phyloP scores from a whole-genome alignment of 2,329 filamentous ascomycete genomes.

The Claviceps africana region DNA sequence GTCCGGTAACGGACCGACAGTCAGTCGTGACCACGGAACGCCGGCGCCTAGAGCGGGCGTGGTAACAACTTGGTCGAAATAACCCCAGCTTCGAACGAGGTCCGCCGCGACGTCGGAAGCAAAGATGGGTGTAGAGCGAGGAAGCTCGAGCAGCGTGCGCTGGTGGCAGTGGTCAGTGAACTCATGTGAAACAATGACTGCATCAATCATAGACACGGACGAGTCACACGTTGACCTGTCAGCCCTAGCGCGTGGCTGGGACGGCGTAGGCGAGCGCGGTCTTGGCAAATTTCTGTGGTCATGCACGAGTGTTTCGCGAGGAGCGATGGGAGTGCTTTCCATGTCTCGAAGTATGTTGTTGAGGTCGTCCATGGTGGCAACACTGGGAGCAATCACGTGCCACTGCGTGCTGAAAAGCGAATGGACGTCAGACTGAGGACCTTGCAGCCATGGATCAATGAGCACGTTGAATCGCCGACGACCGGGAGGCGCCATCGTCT shows the following conservation, averaged over 20 bases:
- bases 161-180: conserved; percentile 57
- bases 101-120: conserved; percentile 44
- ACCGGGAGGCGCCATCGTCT: conserved; percentile 24
- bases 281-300: not conserved
- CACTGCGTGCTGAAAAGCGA: conserved; percentile 52
- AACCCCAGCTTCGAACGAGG: conserved; percentile 41
- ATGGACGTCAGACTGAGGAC: conserved; percentile 48
- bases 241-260: conserved; percentile 5
- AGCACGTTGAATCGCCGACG: conserved; percentile 48
- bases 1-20: conserved; percentile 29
- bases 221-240: not conserved
- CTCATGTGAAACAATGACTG: conserved; percentile 47
- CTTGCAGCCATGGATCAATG: conserved; percentile 51
- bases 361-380: conserved; percentile 41
- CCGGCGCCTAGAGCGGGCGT: conserved; percentile 29
- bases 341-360: conserved; percentile 35
- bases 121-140: conserved; percentile 40
- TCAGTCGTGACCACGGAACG: conserved; percentile 9
- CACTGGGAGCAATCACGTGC: conserved; percentile 40
- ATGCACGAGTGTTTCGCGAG: not conserved
- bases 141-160: conserved; percentile 42
- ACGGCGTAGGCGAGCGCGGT: not conserved
- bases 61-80: conserved; percentile 42
- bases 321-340: conserved; percentile 18
- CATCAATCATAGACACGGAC: conserved; percentile 36